Base-by-base conservation (phyloP, 208 protist genomes). In the Acanthamoeba culbertsoni region DNA sequence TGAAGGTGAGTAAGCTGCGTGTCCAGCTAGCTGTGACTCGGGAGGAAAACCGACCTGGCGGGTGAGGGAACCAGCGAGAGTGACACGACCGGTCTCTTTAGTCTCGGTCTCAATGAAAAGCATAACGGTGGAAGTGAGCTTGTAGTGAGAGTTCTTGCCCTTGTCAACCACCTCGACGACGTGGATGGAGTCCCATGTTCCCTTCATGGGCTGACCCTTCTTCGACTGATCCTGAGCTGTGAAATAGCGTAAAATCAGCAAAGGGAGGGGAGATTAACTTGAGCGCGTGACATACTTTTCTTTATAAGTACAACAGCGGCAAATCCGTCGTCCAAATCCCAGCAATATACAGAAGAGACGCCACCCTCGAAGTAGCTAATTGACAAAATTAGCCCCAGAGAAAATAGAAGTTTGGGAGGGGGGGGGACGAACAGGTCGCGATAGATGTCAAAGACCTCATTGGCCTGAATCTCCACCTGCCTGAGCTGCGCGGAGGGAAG, bases 181-280 rank as follows among this genome's bases (percentile, higher is more conserved):
- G 90, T 98, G 97, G 59, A 98, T 97, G 43, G 96, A 96, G 91
- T 98, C 97, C 97, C 97, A 98, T n/a, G 94, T 95, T 62, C 97
- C 97, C 94, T 97, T 97, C 63, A 97, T 96, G 73, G 93, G 92
- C 94, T 95, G 94, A 65, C 93, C 94, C 68, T 96, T 97, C 45
- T 95, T 93, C 6, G 94, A 96, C 86, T 96, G 93, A 86, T 97
- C 96, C 65, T 96, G 94, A 57, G 89, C 96, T 97, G 90, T 51
- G 31, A 18, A 35, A 18, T 18, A 55, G 14, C 23, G 40, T 12
- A 7, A 59, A 26, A 57, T 10, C 57, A 48, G 42, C 59, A 23
- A 86, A 45, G 79, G 12, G 45, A n/a, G 31, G 26, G 46, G 40
- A 86, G 12, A 68, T 65, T 42, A 31, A 68, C 35, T 57, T 63